Percentiles rank a stretch among this genome's conserved stretches.
Evolutionary conservation across 1,139 yeast genomes (phyloP).

Genomic region (Suhomyces yuchorum): DNA sequence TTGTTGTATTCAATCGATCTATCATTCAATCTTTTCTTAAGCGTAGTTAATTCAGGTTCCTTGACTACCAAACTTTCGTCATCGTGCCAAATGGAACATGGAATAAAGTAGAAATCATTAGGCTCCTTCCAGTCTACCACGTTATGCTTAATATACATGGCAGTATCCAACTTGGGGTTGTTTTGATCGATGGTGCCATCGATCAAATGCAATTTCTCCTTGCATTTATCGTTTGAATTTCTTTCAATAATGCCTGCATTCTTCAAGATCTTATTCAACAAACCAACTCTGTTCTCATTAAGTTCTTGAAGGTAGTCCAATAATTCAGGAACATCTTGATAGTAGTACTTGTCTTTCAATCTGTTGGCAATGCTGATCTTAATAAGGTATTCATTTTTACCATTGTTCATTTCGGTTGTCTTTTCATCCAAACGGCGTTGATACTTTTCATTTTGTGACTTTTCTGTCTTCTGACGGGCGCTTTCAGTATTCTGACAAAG

Average conservation of each 20-base stretch:
- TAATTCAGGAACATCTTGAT: conserved; percentile 91
- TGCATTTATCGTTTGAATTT: conserved; percentile 54
- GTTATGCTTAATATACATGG: conserved; percentile 94
- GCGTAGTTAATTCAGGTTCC: conserved; percentile 63
- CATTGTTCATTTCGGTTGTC: conserved; percentile 79
- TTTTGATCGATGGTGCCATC: conserved; percentile 68
- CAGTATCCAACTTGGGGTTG: conserved; percentile 72
- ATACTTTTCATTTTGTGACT: conserved; percentile 58
- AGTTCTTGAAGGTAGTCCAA: conserved; percentile 84
- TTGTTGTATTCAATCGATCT: conserved; percentile 50
- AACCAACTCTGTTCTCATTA: conserved; percentile 75
- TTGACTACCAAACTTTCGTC: conserved; percentile 75
- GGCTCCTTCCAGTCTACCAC: conserved; percentile 79
- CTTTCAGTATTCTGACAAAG: conserved; percentile 80
- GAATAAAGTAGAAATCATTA: conserved; percentile 77
- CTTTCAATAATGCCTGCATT: conserved; percentile 68
- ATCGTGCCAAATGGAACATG: conserved; percentile 96
- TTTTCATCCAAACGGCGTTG: conserved; percentile 61
- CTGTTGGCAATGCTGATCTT: conserved; percentile 84
- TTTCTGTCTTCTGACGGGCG: conserved; percentile 72
- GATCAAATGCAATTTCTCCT: conserved; percentile 54
- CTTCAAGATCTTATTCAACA: conserved; percentile 69
- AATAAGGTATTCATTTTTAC: conserved; percentile 81
- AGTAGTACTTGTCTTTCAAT: conserved; percentile 86
- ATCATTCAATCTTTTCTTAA: conserved; percentile 60